A percentile compares a stretch with the other conserved stretches of the same genome.
Conservation (phyloP, 2,329 filamentous ascomycete species). For the Knufia petricola region DNA sequence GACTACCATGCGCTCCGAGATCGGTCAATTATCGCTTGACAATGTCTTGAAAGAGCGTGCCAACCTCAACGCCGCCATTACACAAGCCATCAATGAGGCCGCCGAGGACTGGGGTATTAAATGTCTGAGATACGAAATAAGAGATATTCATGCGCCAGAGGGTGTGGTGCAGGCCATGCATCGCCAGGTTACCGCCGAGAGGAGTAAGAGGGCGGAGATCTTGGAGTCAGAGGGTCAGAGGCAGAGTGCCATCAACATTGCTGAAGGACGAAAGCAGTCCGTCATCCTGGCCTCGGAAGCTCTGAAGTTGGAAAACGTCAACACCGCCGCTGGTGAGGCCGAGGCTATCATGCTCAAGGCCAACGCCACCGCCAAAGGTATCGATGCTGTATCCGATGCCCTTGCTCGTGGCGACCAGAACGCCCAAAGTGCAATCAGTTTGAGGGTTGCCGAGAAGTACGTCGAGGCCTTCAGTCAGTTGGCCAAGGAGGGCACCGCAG, state of each 20-base stretch:
- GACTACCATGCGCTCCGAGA: constrained; percentile 98
- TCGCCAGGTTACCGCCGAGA: constrained; percentile 91
- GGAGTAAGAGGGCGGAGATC: constrained; percentile 95
- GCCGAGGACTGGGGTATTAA: constrained; percentile 95
- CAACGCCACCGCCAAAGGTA: constrained; percentile 73
- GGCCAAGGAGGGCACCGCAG: constrained; percentile 88
- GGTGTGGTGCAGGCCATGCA: constrained; percentile 97
- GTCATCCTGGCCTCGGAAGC: constrained; percentile 95
- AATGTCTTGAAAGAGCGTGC: constrained; percentile 96
- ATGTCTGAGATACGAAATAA: constrained; percentile 93
- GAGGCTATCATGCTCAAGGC: constrained; percentile 86
- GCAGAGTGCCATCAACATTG: constrained; percentile 97
- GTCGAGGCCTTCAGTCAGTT: constrained; percentile 89
- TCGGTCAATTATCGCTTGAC: constrained; percentile 90
- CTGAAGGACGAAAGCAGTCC: constrained; percentile 92
- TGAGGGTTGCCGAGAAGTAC: constrained; percentile 93
- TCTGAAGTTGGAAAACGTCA: constrained; percentile 81
- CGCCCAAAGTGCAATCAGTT: constrained; percentile 73
- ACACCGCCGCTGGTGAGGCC: constrained; percentile 82
- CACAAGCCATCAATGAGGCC: constrained; percentile 96
- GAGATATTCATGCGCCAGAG: constrained; percentile 91
- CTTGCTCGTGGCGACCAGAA: constrained; percentile 64
- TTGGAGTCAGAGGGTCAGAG: constrained; percentile 93
- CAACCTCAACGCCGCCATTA: constrained; percentile 94
- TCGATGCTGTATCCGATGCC: constrained; percentile 70